These are phyloP conservation scores for Bryoerythrophyllum caledonicum DNA, from an alignment of 225 moss, liverwort and hornwort genomes.

Conservation along the genomic window DNA sequence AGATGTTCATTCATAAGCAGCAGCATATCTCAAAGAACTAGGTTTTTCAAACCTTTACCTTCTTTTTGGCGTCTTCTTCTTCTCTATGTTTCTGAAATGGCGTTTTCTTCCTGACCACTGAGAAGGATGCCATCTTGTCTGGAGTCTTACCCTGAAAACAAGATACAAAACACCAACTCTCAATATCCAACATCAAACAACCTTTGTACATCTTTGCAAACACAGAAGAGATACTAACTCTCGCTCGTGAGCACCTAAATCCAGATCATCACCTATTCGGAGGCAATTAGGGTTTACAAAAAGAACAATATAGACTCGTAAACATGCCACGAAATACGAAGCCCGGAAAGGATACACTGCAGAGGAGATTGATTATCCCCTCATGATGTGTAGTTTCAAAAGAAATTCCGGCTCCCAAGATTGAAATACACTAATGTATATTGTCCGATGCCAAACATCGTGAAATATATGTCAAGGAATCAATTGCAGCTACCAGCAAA, in stretches of 20 bases:
- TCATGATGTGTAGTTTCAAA: neutral
- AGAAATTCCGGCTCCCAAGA: neutral
- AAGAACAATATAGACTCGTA: neutral
- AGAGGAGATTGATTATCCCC: neutral
- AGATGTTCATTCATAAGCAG: constrained; percentile 5
- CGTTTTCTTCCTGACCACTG: constrained; percentile 95
- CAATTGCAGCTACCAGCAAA: constrained; percentile 22
- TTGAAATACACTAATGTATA: constrained; percentile 9
- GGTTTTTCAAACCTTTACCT: constrained; percentile 43
- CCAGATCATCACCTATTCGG: constrained; percentile 6
- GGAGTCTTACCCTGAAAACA: constrained; percentile 62
- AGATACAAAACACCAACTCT: constrained; percentile 22
- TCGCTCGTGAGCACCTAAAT: neutral
- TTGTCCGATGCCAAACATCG: neutral
- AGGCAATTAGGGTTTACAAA: neutral
- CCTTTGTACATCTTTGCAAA: neutral
- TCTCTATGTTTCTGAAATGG: constrained; percentile 98
- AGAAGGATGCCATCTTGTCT: constrained; percentile 95
- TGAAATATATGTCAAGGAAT: neutral
- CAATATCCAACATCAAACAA: constrained; percentile 10
- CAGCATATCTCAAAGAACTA: constrained; percentile 13
- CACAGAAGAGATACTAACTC: neutral
- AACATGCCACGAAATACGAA: constrained; percentile 2
- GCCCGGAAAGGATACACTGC: neutral
- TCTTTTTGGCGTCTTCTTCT: constrained; percentile 99